Base-by-base conservation (phyloP, 257 asterid species). In the Anisodus tanguticus region DNA sequence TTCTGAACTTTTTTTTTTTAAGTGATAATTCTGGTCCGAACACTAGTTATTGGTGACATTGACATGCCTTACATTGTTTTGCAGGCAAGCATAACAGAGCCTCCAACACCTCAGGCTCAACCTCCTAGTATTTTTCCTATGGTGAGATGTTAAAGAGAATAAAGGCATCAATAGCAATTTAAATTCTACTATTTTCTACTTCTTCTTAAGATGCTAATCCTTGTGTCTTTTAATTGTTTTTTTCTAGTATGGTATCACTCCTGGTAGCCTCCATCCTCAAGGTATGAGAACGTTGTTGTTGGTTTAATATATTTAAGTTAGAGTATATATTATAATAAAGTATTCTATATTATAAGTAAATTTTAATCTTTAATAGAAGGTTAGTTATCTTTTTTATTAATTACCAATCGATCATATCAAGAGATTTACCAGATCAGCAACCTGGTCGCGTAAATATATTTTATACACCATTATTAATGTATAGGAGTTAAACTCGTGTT, bases 211-310 rank as follows among this genome's bases (percentile, higher is more conserved):
- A 16, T 3, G 12, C 7, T n/a, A 4, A 37, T 9, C 17, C 76
- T 49, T 64, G n/a, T 12, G 8, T 41, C 10, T 43, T 26, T 26
- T 9, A 16, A 8, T n/a, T 69, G 9, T 15, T 4, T 71, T 60
- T 66, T 64, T n/a, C 39, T 16, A 92, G 97, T 78, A 88, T 43
- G 97, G 97, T 37, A 80, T 87, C 72, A 93, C 94, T 85, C 97
- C 92, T 4, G 96, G 97, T 81, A 92, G 97, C 88, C 97, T 93
- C 68, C 92, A 88, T 6, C 97, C 95, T 51, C 91, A 93, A 85
- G 97, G 95, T 93, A 89, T 55, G 31, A 17, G 31, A 59, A 59
- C 5, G 17, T 8, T 59, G 31, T 17, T 57, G n/a, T 17, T 4
- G 1, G 8, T 8, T n/a, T 16, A 17, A 17, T 6, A 15, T 54